These are phyloP conservation scores for Sesbania bispinosa DNA, from an alignment of 306 rosid species.

Conservation along the genomic window DNA sequence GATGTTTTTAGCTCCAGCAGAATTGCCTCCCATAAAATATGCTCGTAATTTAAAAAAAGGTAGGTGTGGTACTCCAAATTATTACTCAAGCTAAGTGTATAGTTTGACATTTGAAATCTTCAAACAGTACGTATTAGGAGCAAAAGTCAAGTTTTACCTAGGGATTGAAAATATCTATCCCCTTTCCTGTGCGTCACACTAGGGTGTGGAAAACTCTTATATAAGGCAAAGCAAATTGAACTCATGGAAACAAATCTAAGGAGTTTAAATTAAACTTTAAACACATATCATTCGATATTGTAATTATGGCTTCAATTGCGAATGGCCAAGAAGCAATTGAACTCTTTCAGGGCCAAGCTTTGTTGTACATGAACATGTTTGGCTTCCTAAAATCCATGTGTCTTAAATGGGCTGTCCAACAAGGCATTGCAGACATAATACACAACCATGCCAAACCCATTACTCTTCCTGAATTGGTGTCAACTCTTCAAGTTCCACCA, in stretches of 20 bases:
- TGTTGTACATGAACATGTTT: background rate
- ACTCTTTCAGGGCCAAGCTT: slow-evolving; percentile 17
- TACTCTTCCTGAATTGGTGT: slow-evolving; percentile 29
- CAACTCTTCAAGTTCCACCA: slow-evolving; percentile 28
- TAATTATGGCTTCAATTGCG: background rate
- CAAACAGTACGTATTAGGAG: no score
- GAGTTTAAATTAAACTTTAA: background rate
- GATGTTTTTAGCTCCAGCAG: no score
- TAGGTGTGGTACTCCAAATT: no score
- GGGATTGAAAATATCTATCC: no score
- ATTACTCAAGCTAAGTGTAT: no score
- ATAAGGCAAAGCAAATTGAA: background rate
- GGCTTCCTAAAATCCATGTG: background rate
- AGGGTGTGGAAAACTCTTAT: no score
- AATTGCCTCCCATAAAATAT: no score
- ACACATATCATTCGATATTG: background rate
- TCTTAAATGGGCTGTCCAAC: slow-evolving; percentile 24
- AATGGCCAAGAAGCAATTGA: background rate
- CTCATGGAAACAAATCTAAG: background rate
- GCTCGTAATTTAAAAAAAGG: no score
- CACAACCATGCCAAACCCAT: slow-evolving; percentile 34
- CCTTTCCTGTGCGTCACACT: no score
- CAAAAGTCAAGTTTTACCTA: no score
- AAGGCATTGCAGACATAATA: slow-evolving; percentile 22
- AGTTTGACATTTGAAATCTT: no score